Conservation (phyloP, 2,329 filamentous ascomycete genomes). For the Paraphaeosphaeria sporulosa region DNA sequence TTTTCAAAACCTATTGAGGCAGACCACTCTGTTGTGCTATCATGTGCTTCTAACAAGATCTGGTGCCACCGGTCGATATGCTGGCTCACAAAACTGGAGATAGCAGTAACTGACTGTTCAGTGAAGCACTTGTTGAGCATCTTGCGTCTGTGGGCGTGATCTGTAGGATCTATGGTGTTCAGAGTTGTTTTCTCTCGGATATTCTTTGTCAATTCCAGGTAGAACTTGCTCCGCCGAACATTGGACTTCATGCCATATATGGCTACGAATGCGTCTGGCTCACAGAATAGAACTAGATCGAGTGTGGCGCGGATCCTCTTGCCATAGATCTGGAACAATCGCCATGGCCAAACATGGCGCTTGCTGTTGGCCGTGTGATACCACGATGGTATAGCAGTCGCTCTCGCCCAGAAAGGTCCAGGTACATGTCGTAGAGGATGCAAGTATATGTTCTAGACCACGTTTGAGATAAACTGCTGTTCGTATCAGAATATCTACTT, state of each 20-base stretch:
- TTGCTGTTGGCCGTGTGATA: neutral
- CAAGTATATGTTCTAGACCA: slow-evolving; percentile 1
- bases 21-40: neutral
- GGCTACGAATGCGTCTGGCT: slow-evolving; percentile 8
- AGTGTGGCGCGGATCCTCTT: slow-evolving; percentile 15
- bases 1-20: neutral
- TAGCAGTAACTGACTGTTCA: slow-evolving; percentile 1
- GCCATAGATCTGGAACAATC: slow-evolving; percentile 4
- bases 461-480: neutral
- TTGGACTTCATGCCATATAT: slow-evolving; percentile 21
- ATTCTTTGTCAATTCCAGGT: slow-evolving; percentile 18
- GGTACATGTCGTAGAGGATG: slow-evolving; percentile 3
- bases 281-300: slow-evolving; percentile 17
- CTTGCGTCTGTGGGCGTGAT: neutral
- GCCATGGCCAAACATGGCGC: slow-evolving; percentile 1
- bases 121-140: slow-evolving; percentile 7
- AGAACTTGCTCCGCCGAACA: slow-evolving; percentile 19
- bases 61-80: slow-evolving; percentile 12
- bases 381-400: neutral
- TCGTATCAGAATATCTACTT: neutral
- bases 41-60: neutral
- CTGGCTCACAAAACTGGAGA: neutral
- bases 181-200: slow-evolving; percentile 2
- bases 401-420: neutral
- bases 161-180: no score